phyloP scores from a whole-genome alignment of 2,329 filamentous ascomycete species.

The Knufia fluminis region DNA sequence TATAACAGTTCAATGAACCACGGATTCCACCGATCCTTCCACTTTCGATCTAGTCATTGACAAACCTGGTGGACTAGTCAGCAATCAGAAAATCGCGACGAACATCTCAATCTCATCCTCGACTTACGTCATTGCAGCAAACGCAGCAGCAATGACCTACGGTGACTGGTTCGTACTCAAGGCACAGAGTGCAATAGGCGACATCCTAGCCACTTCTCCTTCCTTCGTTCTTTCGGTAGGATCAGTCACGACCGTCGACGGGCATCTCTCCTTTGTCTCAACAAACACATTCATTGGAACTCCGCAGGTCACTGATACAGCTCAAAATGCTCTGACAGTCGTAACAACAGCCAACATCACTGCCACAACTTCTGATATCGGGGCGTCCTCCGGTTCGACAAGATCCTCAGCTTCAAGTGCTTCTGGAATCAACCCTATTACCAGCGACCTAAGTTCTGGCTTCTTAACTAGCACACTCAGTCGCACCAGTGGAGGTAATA shows the following conservation, averaged over 20 bases:
- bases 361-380: not conserved
- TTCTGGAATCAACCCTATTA: not conserved
- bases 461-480: constrained; percentile 7
- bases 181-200: not conserved
- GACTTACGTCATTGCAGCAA: constrained; percentile 29
- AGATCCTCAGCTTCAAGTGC: not conserved
- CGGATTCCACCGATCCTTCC: constrained; percentile 29
- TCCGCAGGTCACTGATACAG: not conserved
- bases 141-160: constrained; percentile 15
- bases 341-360: not conserved
- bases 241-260: not conserved
- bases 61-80: constrained; percentile 27
- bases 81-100: constrained; percentile 27
- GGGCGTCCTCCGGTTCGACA: not conserved
- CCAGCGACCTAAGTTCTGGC: not conserved
- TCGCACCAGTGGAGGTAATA: not conserved
- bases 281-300: not conserved
- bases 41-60: constrained; percentile 35
- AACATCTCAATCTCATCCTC: constrained; percentile 29
- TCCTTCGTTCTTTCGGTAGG: not conserved
- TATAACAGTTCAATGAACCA: constrained; percentile 16
- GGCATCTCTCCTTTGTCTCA: not conserved
- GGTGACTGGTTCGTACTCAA: not conserved
- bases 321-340: not conserved
- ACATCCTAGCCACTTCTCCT: not conserved